A percentile compares a stretch with the other conserved stretches of the same genome.
These are phyloP conservation scores for Cucumis melo DNA, from an alignment of 306 rosid genomes.

Conservation along the genomic window DNA sequence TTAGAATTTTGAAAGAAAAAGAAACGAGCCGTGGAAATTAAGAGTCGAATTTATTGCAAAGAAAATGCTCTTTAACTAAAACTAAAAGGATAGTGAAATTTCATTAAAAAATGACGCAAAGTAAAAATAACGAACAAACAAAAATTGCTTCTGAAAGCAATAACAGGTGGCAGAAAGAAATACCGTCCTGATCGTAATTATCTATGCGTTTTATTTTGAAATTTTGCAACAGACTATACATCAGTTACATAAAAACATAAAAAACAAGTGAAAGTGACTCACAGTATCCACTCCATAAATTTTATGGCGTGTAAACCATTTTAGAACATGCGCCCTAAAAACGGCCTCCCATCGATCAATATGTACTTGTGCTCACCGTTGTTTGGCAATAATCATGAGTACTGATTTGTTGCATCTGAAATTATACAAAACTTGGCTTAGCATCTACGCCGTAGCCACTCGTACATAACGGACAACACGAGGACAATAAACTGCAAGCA, in stretches of 20 bases:
- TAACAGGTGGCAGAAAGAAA: background rate
- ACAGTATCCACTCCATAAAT: conserved; percentile 75
- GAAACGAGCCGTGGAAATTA: too few relatives aligned
- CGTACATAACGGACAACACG: background rate
- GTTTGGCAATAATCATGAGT: conserved; percentile 49
- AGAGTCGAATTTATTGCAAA: background rate
- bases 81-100: background rate
- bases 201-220: background rate
- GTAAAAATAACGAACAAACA: background rate
- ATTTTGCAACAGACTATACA: background rate
- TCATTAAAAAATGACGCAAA: background rate
- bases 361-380: conserved; percentile 41
- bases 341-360: conserved; percentile 81
- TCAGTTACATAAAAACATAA: background rate
- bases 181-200: background rate
- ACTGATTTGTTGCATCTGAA: conserved; percentile 76
- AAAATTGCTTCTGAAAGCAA: background rate
- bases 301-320: conserved; percentile 69
- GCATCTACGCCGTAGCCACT: background rate
- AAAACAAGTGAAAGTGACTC: conserved; percentile 5
- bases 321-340: conserved; percentile 72
- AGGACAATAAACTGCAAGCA: background rate
- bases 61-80: background rate
- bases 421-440: background rate
- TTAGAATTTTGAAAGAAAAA: background rate